Conservation (phyloP, 495 filamentous ascomycete genomes). For the Chaetomium fimeti region DNA sequence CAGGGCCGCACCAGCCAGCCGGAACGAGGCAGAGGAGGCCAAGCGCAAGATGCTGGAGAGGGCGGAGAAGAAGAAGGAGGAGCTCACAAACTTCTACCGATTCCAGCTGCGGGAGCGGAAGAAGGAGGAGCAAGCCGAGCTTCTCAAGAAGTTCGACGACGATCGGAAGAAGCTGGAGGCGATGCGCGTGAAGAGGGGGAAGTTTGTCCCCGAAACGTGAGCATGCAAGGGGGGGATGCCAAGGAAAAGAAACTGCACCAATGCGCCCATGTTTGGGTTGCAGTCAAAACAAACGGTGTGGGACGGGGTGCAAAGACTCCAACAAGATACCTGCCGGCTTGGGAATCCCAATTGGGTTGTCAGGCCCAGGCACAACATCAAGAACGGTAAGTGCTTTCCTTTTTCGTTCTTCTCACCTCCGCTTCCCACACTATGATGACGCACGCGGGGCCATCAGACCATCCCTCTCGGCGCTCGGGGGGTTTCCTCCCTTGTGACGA, state of each 20-base stretch:
- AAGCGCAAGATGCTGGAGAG: slow-evolving; percentile 72
- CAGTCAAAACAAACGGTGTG: slow-evolving; percentile 5
- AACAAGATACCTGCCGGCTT: neutral
- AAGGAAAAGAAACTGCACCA: neutral
- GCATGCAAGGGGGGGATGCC: neutral
- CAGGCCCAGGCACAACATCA: neutral
- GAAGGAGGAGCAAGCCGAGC: slow-evolving; percentile 73
- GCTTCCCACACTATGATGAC: slow-evolving; percentile 46
- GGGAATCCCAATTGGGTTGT: neutral
- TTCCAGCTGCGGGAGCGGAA: slow-evolving; percentile 89
- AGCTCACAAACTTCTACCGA: slow-evolving; percentile 80
- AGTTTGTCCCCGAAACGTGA: slow-evolving; percentile 54
- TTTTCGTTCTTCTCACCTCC: neutral
- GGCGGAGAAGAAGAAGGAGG: slow-evolving; percentile 60
- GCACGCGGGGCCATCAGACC: slow-evolving; percentile 55
- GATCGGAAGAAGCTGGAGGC: slow-evolving; percentile 60
- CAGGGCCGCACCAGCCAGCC: slow-evolving; percentile 67
- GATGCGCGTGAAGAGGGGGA: slow-evolving; percentile 60
- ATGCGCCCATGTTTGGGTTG: neutral
- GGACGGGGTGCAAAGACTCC: neutral
- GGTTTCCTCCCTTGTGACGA: slow-evolving; percentile 25
- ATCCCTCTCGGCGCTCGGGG: slow-evolving; percentile 30
- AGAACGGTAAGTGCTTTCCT: slow-evolving; percentile 19
- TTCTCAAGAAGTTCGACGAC: slow-evolving; percentile 64
- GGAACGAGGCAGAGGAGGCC: slow-evolving; percentile 70